phyloP scores from a whole-genome alignment of 2,329 filamentous ascomycete genomes.

The Pseudogymnoascus sp. region DNA sequence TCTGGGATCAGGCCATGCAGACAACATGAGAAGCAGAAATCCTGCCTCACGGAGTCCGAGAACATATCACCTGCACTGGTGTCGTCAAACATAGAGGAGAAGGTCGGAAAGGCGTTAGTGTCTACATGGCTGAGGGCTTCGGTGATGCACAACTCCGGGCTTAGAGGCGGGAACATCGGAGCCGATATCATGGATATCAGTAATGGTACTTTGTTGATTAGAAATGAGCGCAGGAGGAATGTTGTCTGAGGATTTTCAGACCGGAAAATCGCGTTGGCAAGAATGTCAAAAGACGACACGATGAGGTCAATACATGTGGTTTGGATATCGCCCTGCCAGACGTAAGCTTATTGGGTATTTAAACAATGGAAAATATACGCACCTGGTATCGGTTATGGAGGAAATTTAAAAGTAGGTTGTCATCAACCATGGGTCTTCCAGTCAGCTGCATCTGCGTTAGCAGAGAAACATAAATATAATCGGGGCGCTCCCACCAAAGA shows the following conservation, averaged over 20 bases:
- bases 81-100: conserved; percentile 55
- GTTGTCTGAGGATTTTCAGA: conserved; percentile 50
- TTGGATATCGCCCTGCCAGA: conserved; percentile 60
- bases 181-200: conserved; percentile 49
- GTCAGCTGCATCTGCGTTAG: conserved; percentile 51
- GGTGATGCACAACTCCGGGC: conserved; percentile 55
- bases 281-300: conserved; percentile 77
- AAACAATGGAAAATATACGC: conserved; percentile 18
- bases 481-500: conserved; percentile 53
- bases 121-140: conserved; percentile 57
- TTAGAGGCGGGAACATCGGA: conserved; percentile 49
- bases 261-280: conserved; percentile 78
- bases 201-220: conserved; percentile 64
- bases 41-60: conserved; percentile 59
- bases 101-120: conserved; percentile 52
- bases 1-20: conserved; percentile 78
- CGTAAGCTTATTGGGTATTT: conserved; percentile 23
- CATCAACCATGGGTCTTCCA: conserved; percentile 75
- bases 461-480: conserved; percentile 15
- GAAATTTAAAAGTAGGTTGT: conserved; percentile 67
- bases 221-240: conserved; percentile 73
- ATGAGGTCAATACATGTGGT: conserved; percentile 74
- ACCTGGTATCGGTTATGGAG: conserved; percentile 79
- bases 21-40: conserved; percentile 87
- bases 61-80: conserved; percentile 44